Conservation (phyloP, 2,329 filamentous ascomycete species). For the Ascochyta clinopodiicola region DNA sequence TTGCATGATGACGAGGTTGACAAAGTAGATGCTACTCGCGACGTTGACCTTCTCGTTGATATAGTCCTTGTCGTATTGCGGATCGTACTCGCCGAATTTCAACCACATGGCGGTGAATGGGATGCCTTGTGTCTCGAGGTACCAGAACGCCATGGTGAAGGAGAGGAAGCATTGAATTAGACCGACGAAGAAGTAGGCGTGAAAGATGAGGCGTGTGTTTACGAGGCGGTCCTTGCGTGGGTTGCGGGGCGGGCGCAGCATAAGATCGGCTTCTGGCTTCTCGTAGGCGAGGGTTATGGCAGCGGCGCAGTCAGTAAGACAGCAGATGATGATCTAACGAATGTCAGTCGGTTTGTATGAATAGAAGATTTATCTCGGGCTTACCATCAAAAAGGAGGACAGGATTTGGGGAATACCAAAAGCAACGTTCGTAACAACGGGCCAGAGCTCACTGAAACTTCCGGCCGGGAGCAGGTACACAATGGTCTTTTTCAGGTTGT, state of each 20-base stretch:
- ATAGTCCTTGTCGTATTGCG: conserved; percentile 32
- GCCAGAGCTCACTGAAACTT: conserved; percentile 76
- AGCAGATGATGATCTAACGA: conserved; percentile 54
- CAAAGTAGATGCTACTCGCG: conserved; percentile 78
- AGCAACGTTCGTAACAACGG: conserved; percentile 73
- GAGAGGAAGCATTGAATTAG: conserved; percentile 54
- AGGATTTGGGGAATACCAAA: conserved; percentile 77
- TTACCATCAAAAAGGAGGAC: conserved; percentile 71
- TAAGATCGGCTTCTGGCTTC: conserved; percentile 75
- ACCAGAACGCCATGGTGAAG: conserved; percentile 57
- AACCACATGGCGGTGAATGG: conserved; percentile 73
- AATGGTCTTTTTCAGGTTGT: conserved; percentile 79
- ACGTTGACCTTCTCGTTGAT: conserved; percentile 62
- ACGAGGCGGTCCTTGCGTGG: conserved; percentile 75
- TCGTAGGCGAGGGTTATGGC: conserved; percentile 77
- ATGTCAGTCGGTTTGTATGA: background rate
- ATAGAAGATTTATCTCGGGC: background rate
- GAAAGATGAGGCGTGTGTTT: conserved; percentile 73
- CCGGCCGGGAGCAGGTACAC: conserved; percentile 77
- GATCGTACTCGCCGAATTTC: conserved; percentile 40
- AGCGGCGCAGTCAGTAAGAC: conserved; percentile 73
- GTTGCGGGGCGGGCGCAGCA: conserved; percentile 71
- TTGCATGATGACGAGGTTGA: conserved; percentile 83
- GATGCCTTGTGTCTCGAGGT: conserved; percentile 57
- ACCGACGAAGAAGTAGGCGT: conserved; percentile 75